Percentiles rank a stretch among this genome's conserved stretches.
These are phyloP conservation scores for Zygotorulaspora mrakii DNA, from an alignment of 1,139 yeast genomes.

Conservation along the genomic window DNA sequence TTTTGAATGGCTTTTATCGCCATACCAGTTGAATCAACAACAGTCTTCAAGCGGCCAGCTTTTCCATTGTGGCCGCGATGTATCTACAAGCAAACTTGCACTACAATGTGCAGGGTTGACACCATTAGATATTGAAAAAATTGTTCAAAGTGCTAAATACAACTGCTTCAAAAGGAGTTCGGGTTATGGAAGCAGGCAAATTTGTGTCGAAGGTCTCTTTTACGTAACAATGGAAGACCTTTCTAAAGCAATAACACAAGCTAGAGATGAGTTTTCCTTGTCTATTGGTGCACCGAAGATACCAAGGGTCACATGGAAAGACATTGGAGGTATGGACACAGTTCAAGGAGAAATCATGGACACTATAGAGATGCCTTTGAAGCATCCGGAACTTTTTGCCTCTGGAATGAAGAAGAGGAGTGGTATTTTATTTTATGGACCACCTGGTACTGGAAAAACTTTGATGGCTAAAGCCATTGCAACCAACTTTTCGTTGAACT, in stretches of 20 bases:
- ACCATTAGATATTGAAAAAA: slow-evolving; percentile 75
- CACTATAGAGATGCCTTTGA: slow-evolving; percentile 92
- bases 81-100: slow-evolving; percentile 58
- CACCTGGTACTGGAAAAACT: slow-evolving; percentile 98
- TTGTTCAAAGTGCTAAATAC: slow-evolving; percentile 61
- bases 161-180: slow-evolving; percentile 53
- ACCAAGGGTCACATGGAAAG: slow-evolving; percentile 96
- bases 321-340: slow-evolving; percentile 64
- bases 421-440: slow-evolving; percentile 93
- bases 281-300: slow-evolving; percentile 96
- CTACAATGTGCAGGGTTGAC: slow-evolving; percentile 90
- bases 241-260: slow-evolving; percentile 69
- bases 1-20: slow-evolving; percentile 44
- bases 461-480: slow-evolving; percentile 94
- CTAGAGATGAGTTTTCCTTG: slow-evolving; percentile 84
- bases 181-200: slow-evolving; percentile 24
- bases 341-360: slow-evolving; percentile 92
- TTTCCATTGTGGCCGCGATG: slow-evolving; percentile 46
- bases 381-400: slow-evolving; percentile 83
- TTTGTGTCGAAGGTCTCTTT: slow-evolving; percentile 46
- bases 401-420: slow-evolving; percentile 89
- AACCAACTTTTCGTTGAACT: slow-evolving; percentile 86
- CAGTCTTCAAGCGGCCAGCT: slow-evolving; percentile 1
- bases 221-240: slow-evolving; percentile 59
- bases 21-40: slow-evolving; percentile 34